Conservation (phyloP, 768 basidiomycete genomes). For the Pleurotus giganteus region DNA sequence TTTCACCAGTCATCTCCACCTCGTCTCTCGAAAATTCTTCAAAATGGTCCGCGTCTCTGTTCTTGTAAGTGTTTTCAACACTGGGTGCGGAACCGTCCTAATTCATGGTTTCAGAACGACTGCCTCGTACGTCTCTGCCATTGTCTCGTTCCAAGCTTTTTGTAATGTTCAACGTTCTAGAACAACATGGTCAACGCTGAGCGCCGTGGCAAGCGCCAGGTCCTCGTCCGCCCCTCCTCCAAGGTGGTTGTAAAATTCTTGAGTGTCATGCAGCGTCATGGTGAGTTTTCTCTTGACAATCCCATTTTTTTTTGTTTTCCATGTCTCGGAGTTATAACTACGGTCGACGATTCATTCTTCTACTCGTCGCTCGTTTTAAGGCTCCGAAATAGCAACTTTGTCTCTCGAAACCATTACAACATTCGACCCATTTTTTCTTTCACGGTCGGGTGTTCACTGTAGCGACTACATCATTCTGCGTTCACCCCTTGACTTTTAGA, state of each 20-base stretch:
- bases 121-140: conserved; percentile 29
- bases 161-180: conserved; percentile 29
- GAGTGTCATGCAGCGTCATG: conserved; percentile 98
- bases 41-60: conserved; percentile 91
- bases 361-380: conserved; percentile 82
- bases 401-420: conserved; percentile 64
- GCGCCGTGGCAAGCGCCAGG: conserved; percentile 99
- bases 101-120: conserved; percentile 35
- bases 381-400: conserved; percentile 65
- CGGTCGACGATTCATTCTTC: conserved; percentile 59
- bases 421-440: conserved; percentile 27
- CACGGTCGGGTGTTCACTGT: conserved; percentile 54
- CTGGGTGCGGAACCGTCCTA: not conserved
- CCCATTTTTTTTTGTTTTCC: not conserved
- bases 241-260: conserved; percentile 99
- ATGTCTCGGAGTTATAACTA: conserved; percentile 81
- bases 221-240: conserved; percentile 93
- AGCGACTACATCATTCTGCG: conserved; percentile 43
- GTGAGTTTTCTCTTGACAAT: conserved; percentile 43
- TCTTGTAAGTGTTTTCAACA: conserved; percentile 53
- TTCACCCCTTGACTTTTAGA: conserved; percentile 8
- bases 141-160: conserved; percentile 9
- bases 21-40: conserved; percentile 20
- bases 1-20: conserved; percentile 17
- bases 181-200: conserved; percentile 99